phyloP scores from a whole-genome alignment of 73 alveolate genomes.

The Paramecium bursaria region DNA sequence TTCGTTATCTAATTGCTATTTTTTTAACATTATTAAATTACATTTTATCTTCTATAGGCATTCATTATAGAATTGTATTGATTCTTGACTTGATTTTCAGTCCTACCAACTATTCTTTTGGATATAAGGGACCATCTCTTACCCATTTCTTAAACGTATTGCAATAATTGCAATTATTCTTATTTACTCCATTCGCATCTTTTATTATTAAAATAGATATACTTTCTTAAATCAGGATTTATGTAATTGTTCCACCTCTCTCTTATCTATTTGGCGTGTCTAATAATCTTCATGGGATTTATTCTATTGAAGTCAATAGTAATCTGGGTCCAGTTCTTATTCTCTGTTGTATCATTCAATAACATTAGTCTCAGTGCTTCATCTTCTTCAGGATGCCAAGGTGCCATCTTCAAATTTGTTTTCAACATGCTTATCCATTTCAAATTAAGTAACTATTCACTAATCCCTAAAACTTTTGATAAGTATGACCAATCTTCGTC shows the following conservation, averaged over 20 bases:
- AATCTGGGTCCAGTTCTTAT: slow-evolving; percentile 49
- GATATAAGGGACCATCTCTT: slow-evolving; percentile 58
- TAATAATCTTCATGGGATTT: slow-evolving; percentile 33
- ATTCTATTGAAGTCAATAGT: slow-evolving; percentile 54
- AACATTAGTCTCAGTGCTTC: slow-evolving; percentile 8
- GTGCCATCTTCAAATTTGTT: slow-evolving; percentile 58
- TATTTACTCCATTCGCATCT: slow-evolving; percentile 55
- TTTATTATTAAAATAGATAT: not conserved
- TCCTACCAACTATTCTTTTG: slow-evolving; percentile 33
- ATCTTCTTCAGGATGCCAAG: slow-evolving; percentile 50
- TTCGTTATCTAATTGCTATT: slow-evolving; percentile 31
- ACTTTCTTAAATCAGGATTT: slow-evolving; percentile 55
- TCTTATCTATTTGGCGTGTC: slow-evolving; percentile 61
- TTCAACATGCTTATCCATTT: slow-evolving; percentile 57
- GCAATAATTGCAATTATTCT: slow-evolving; percentile 35
- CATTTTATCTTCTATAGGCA: slow-evolving; percentile 41
- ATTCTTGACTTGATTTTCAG: slow-evolving; percentile 51
- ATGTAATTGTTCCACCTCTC: slow-evolving; percentile 58
- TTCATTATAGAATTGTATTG: slow-evolving; percentile 58
- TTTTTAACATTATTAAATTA: not conserved
- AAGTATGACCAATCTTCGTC: slow-evolving; percentile 54
- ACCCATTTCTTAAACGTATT: slow-evolving; percentile 29
- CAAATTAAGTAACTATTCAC: slow-evolving; percentile 35
- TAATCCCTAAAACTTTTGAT: slow-evolving; percentile 40
- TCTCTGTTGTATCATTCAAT: slow-evolving; percentile 1